These are phyloP conservation scores for Onygenales sp. DNA, from an alignment of 2,329 filamentous ascomycete species.

Conservation along the genomic window DNA sequence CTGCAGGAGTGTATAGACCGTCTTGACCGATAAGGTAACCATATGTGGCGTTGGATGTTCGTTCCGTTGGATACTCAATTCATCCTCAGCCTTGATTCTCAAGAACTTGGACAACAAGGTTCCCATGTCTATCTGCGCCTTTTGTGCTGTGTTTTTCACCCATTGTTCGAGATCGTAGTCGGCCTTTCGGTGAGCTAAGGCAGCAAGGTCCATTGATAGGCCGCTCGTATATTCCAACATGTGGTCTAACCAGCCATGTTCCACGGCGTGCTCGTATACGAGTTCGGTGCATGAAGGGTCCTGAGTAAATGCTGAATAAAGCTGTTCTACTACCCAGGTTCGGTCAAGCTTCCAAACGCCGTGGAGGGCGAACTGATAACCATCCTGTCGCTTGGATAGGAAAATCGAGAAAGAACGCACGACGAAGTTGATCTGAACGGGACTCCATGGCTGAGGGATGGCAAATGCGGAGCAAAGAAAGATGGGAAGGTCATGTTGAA, in stretches of 20 bases:
- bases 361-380: constrained; percentile 82
- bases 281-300: constrained; percentile 58
- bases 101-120: constrained; percentile 69
- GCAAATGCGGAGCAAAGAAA: constrained; percentile 42
- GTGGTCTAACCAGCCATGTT: constrained; percentile 75
- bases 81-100: constrained; percentile 72
- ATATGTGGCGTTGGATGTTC: constrained; percentile 58
- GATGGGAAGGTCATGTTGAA: constrained; percentile 44
- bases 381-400: constrained; percentile 64
- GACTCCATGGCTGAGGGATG: constrained; percentile 41
- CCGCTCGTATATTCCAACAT: constrained; percentile 70
- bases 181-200: constrained; percentile 70
- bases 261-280: constrained; percentile 70
- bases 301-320: constrained; percentile 66
- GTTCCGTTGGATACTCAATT: constrained; percentile 62
- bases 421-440: constrained; percentile 40
- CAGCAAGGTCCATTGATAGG: constrained; percentile 79
- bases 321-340: constrained; percentile 70
- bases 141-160: constrained; percentile 59
- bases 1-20: constrained; percentile 68
- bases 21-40: constrained; percentile 72
- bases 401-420: constrained; percentile 63
- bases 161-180: constrained; percentile 74
- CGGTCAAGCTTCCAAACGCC: constrained; percentile 87
- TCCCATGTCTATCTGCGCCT: constrained; percentile 59